A percentile compares a stretch with the other conserved stretches of the same genome.
These are phyloP conservation scores for Emergomyces orientalis DNA, from an alignment of 2,329 filamentous ascomycete species.

Conservation along the genomic window DNA sequence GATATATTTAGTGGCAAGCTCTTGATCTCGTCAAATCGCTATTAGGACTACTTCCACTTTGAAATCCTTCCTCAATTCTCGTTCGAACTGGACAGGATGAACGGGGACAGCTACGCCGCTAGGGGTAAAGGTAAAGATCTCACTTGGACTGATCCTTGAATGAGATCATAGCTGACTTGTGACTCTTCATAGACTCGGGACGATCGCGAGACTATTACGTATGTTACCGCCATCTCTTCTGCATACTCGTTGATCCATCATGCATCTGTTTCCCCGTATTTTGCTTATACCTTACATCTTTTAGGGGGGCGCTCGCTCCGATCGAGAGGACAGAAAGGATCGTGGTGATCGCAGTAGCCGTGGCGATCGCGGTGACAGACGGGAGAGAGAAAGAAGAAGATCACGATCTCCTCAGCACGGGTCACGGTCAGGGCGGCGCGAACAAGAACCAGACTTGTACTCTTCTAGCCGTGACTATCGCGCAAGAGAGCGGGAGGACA, in stretches of 20 bases:
- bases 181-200: constrained; percentile 37
- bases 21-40: neutral
- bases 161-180: constrained; percentile 30
- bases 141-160: constrained; percentile 14
- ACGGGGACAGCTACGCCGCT: constrained; percentile 73
- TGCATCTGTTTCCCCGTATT: constrained; percentile 19
- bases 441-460: constrained; percentile 74
- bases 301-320: constrained; percentile 39
- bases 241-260: neutral
- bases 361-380: constrained; percentile 35
- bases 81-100: constrained; percentile 46
- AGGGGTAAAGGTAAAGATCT: constrained; percentile 61
- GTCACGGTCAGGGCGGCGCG: constrained; percentile 57
- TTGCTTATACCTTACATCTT: constrained; percentile 11
- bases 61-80: neutral
- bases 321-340: constrained; percentile 35
- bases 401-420: constrained; percentile 78
- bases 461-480: constrained; percentile 87
- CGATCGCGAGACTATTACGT: constrained; percentile 36
- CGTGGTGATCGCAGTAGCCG: constrained; percentile 20
- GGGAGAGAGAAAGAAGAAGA: constrained; percentile 57
- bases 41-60: neutral
- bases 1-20: neutral
- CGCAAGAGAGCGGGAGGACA: constrained; percentile 86
- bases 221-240: neutral